Evolutionary conservation across 2,329 filamentous ascomycete species (phyloP), one percentile per base, ranked within the genome.

Genomic region (Hypomyces rosellus): DNA sequence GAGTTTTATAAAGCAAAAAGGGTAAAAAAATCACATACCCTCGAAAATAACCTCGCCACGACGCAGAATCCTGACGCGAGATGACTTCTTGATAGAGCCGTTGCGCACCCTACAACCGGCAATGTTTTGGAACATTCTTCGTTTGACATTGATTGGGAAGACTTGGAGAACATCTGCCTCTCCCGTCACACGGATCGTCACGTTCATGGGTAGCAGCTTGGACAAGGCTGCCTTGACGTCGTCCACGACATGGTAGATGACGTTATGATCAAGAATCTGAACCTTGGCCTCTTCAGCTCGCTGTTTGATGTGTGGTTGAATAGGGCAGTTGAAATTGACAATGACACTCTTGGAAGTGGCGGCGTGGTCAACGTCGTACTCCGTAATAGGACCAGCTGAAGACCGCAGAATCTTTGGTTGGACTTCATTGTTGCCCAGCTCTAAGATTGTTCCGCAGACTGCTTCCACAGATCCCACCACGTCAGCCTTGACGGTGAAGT

Each of bases 401-500:
- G 86, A 85, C 18, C 86, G 83, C 34, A 99, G 79, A 52, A 99
- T 76, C 50, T 83, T 81, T 13, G 91, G 80, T 33, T 76, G 80
- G 37, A 96, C 85, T 65, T 97, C 89, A 59, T 89, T 84, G 70
- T 86, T 96, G 55, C 91, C 90, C 55, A 96, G 76, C 52, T 85
- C 82, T 54, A 83, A 74, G 52, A 99, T 77, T 8, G 86, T 85
- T 45, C 88, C 85, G 53, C 84, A 76, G 3, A 97, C 86, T 2
- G 93, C 93, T 72, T 99, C 93, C 0, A 91, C 90, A 0, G 92
- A 97, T 36, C 93, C 93, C 54, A 86, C 88, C 15, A 97, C 93
- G 61, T 99, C 93, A 48, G 85, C 91, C 69, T 95, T 96, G 71
- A 99, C 76, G 52, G 93, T 82, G 68, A 97, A 93, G 60, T 86